phyloP scores from a whole-genome alignment of 352 stramenopile species.

The Phytophthora ramorum region DNA sequence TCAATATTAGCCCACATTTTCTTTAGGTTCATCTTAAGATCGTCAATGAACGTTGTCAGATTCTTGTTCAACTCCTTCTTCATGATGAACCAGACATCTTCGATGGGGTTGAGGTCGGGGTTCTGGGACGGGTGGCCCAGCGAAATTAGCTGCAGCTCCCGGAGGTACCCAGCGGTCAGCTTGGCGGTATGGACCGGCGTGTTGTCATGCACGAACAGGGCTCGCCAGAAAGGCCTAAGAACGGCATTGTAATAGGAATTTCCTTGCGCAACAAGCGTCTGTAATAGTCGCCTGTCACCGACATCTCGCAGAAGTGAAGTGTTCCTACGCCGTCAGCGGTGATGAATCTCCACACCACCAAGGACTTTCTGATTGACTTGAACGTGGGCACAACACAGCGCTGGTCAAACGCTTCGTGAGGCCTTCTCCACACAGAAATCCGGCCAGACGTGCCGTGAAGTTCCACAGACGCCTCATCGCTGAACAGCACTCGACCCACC shows the following conservation, averaged over 20 bases:
- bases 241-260: neutral
- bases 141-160: neutral
- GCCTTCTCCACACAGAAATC: conserved; percentile 2
- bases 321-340: conserved; percentile 10
- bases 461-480: neutral
- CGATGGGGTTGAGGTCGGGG: too few relatives aligned
- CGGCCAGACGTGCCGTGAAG: neutral
- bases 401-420: neutral
- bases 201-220: conserved; percentile 15
- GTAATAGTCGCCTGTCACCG: conserved; percentile 8
- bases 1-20: too few relatives aligned
- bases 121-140: neutral
- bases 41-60: too few relatives aligned
- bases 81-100: too few relatives aligned
- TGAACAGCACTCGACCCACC: neutral
- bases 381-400: conserved; percentile 6
- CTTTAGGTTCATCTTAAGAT: too few relatives aligned
- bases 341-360: conserved; percentile 2
- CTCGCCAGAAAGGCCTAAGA: neutral
- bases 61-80: too few relatives aligned
- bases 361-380: conserved; percentile 4
- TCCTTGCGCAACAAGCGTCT: neutral
- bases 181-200: conserved; percentile 6
- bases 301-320: conserved; percentile 11
- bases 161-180: neutral